Evolutionary conservation across 495 filamentous ascomycete genomes (phyloP).

Genomic region (Neurospora sp.): DNA sequence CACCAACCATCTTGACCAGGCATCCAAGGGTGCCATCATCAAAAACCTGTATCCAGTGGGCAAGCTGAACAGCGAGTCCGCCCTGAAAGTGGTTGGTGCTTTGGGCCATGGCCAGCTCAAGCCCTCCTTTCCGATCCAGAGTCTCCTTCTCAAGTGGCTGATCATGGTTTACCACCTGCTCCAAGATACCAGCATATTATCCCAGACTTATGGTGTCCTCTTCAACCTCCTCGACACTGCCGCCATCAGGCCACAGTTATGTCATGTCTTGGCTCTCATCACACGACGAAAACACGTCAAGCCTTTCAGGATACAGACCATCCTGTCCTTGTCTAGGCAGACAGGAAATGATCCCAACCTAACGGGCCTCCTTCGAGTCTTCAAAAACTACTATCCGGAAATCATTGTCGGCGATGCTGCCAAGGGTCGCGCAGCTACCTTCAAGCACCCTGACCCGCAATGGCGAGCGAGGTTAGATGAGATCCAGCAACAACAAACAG

Average conservation of each 20-base stretch:
- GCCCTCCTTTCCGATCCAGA: conserved; percentile 58
- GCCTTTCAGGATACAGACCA: conserved; percentile 70
- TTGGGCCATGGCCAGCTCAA: conserved; percentile 74
- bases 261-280: conserved; percentile 73
- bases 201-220: conserved; percentile 63
- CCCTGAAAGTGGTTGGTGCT: conserved; percentile 59
- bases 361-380: conserved; percentile 67
- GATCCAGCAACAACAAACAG: conserved; percentile 51
- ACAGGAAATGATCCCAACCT: conserved; percentile 65
- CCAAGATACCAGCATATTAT: conserved; percentile 53
- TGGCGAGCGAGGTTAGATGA: conserved; percentile 61
- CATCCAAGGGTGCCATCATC: conserved; percentile 52
- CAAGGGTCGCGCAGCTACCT: conserved; percentile 42
- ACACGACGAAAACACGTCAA: conserved; percentile 82
- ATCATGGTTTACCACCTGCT: conserved; percentile 67
- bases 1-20: conserved; percentile 65
- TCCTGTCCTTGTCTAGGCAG: conserved; percentile 53
- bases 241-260: conserved; percentile 54
- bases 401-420: conserved; percentile 64
- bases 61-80: conserved; percentile 48
- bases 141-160: conserved; percentile 67
- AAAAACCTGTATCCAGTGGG: conserved; percentile 66
- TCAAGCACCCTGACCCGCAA: conserved; percentile 65
- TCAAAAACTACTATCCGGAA: conserved; percentile 85
- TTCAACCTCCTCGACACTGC: conserved; percentile 82